Conservation (phyloP, 352 stramenopile species). For the Pythium volutum region DNA sequence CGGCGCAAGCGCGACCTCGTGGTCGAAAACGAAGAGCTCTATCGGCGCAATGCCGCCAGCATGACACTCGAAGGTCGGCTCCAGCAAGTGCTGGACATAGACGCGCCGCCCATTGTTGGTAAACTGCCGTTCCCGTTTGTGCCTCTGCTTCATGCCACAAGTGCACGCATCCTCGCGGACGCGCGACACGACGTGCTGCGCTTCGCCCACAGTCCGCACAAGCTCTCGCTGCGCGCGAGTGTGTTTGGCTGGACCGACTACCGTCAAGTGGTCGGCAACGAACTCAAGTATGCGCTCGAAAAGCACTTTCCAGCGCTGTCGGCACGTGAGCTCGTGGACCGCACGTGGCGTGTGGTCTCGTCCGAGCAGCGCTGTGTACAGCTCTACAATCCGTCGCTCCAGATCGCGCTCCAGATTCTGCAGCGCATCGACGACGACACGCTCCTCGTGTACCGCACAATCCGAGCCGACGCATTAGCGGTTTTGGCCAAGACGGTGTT, state of each 20-base stretch:
- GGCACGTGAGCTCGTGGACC: conserved; percentile 33
- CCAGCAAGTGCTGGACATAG: conserved; percentile 16
- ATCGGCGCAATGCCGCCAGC: conserved; percentile 5
- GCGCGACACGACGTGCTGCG: conserved; percentile 8
- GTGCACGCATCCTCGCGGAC: neutral
- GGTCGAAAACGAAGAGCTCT: conserved; percentile 16
- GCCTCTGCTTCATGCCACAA: neutral
- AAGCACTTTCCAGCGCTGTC: conserved; percentile 47
- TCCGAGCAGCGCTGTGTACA: conserved; percentile 34
- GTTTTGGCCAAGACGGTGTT: conserved; percentile 47
- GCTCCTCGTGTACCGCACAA: conserved; percentile 56
- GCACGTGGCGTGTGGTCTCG: conserved; percentile 55
- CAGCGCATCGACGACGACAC: conserved; percentile 51
- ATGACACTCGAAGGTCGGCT: conserved; percentile 20
- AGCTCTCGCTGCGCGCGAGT: conserved; percentile 39
- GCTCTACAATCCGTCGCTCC: conserved; percentile 45
- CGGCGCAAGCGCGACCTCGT: conserved; percentile 11
- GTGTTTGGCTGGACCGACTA: conserved; percentile 65
- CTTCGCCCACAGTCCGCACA: conserved; percentile 38
- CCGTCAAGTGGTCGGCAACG: conserved; percentile 41
- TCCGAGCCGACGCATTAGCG: conserved; percentile 30
- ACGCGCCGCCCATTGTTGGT: neutral
- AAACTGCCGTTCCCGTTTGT: conserved; percentile 3
- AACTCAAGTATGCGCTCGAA: conserved; percentile 58
- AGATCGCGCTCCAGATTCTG: conserved; percentile 43